phyloP scores from a whole-genome alignment of 208 protist species.

The Leishmania braziliensis region DNA sequence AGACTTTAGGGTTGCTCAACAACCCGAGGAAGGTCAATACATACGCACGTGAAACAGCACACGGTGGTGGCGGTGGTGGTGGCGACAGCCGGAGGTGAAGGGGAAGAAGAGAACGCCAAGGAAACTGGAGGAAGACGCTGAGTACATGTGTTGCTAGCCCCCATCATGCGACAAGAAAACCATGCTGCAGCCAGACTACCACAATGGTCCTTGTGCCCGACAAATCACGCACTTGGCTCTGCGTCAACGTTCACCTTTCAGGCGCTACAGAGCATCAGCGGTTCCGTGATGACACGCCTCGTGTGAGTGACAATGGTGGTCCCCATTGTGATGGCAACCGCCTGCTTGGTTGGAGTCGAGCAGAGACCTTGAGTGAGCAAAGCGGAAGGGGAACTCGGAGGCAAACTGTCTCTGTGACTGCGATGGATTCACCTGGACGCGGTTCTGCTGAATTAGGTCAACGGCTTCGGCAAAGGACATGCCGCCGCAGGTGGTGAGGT shows the following conservation, averaged over 20 bases:
- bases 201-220: neutral
- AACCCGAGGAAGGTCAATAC: neutral
- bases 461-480: conserved; percentile 61
- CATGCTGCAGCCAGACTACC: neutral
- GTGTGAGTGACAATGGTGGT: neutral
- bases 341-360: conserved; percentile 16
- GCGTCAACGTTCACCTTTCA: neutral
- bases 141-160: neutral
- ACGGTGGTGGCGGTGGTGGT: neutral
- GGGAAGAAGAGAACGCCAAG: neutral
- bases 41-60: neutral
- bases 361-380: conserved; percentile 39
- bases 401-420: conserved; percentile 59
- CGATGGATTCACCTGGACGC: conserved; percentile 80
- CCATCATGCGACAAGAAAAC: neutral
- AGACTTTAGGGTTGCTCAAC: neutral
- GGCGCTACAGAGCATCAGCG: neutral
- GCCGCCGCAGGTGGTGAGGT: conserved; percentile 74
- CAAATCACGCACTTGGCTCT: neutral
- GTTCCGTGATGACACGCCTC: neutral
- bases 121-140: neutral
- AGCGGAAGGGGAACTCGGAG: conserved; percentile 51
- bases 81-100: neutral
- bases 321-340: neutral
- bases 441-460: conserved; percentile 38